Percentiles rank a stretch among this genome's conserved stretches.
These are phyloP conservation scores for Linnemannia elongata DNA, from an alignment of 192 early-diverging fungal genomes.

Conservation along the genomic window DNA sequence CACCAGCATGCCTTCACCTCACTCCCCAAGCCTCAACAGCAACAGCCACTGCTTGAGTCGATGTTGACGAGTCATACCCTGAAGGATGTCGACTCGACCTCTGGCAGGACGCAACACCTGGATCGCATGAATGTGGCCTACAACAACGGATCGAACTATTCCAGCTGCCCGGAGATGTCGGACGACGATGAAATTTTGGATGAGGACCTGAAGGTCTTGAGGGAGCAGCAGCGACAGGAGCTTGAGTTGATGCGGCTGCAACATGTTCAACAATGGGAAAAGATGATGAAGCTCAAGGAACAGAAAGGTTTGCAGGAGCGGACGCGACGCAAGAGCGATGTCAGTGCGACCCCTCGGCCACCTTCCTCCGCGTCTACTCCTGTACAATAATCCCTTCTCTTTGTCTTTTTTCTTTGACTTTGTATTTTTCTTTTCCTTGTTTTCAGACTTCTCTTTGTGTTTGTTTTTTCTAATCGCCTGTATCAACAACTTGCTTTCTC, in stretches of 20 bases:
- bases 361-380: background rate
- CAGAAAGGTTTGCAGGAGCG: conserved; percentile 37
- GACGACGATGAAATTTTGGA: conserved; percentile 51
- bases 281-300: conserved; percentile 55
- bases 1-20: conserved; percentile 9
- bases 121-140: conserved; percentile 14
- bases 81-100: conserved; percentile 28
- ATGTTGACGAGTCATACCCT: conserved; percentile 26
- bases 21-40: conserved; percentile 6
- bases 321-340: conserved; percentile 43
- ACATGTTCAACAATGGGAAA: conserved; percentile 50
- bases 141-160: conserved; percentile 51
- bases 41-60: background rate
- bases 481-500: background rate
- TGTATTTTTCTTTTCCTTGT: background rate
- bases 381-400: background rate
- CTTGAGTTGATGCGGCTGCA: conserved; percentile 46
- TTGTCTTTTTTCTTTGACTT: background rate
- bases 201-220: conserved; percentile 44
- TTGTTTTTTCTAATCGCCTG: background rate
- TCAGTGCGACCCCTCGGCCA: conserved; percentile 11
- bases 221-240: conserved; percentile 42
- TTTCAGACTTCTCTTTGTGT: background rate
- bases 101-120: conserved; percentile 4
- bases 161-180: conserved; percentile 48